Evolutionary conservation across 2,329 filamentous ascomycete species (phyloP).

Genomic region (Zymoseptoria tritici): DNA sequence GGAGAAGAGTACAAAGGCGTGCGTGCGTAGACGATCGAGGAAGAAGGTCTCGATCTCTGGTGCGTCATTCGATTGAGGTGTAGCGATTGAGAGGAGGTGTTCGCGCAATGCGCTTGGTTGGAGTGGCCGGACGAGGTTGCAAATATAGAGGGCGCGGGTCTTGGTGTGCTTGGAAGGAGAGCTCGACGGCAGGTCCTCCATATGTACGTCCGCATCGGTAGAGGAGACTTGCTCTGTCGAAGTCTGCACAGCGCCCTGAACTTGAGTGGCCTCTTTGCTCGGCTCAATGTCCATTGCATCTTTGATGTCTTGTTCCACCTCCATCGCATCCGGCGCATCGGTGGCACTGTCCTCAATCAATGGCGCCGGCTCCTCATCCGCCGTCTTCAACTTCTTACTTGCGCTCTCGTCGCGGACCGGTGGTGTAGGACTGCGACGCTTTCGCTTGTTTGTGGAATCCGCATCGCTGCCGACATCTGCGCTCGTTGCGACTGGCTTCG

Average conservation of each 20-base stretch:
- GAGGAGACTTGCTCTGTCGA: neutral
- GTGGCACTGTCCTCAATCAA: conserved; percentile 15
- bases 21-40: conserved; percentile 77
- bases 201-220: neutral
- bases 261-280: neutral
- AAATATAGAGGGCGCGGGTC: conserved; percentile 73
- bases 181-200: conserved; percentile 1
- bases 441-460: conserved; percentile 24
- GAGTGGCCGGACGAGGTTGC: conserved; percentile 81
- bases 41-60: conserved; percentile 58
- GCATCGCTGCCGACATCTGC: conserved; percentile 8
- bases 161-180: conserved; percentile 35
- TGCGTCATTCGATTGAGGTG: conserved; percentile 40
- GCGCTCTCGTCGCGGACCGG: conserved; percentile 26
- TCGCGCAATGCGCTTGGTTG: conserved; percentile 59
- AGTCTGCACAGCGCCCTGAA: neutral
- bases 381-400: conserved; percentile 38
- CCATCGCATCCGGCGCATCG: conserved; percentile 25
- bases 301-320: conserved; percentile 11
- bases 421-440: conserved; percentile 25
- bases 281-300: neutral
- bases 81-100: conserved; percentile 63
- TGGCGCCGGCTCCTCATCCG: conserved; percentile 28
- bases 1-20: conserved; percentile 72
- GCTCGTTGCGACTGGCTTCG: neutral